Base-by-base conservation (phyloP, 169 alveolate genomes). In the Plasmodium gallinaceum region DNA sequence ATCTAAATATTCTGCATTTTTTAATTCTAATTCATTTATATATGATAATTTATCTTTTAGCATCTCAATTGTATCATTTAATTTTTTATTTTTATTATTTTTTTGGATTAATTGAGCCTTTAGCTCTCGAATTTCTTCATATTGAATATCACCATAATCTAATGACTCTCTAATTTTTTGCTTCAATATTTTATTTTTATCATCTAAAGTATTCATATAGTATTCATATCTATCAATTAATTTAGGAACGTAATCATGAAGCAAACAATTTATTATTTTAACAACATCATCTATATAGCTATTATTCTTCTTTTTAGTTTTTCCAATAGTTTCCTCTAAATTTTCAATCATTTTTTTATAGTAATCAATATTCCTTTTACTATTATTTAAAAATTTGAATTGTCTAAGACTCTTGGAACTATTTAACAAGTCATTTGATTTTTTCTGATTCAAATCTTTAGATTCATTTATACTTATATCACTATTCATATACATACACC, bases 171-270 rank as follows among this genome's bases (percentile, higher is more conserved):
- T 78, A 22, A 78, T 78, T 78, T 78, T 78, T 70, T 64, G 68
- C 43, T 66, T 78, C 16, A 78, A 39, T 18, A 78, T 64, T 78
- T 78, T 78, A 43, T 78, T 78, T 69, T 58, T 62, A n/a, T 66
- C 89, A 64, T 78, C 89, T 43, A 78, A 70, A 4, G 89, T 65
- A 39, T 78, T 78, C 76, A 78, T 52, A 51, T 78, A 78, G 22
- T 78, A 78, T 69, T 78, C 89, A 78, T 78, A 78, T 42, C 89
- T 64, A 69, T 78, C 89, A 22, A 78, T 78, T 60, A 78, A 22
- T 69, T 78, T 78, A 5, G 89, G 89, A 2, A 78, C 89, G 48
- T 78, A 78, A 48, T 78, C 89, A 65, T 78, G 78, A 48, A 78
- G 70, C 12, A 78, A 69, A 57, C 89, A 64, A 57, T 78, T 78